Percentiles rank a stretch among this genome's conserved stretches.
phyloP scores from a whole-genome alignment of 805 yeast species.

The Jamesozyma spencerorum region DNA sequence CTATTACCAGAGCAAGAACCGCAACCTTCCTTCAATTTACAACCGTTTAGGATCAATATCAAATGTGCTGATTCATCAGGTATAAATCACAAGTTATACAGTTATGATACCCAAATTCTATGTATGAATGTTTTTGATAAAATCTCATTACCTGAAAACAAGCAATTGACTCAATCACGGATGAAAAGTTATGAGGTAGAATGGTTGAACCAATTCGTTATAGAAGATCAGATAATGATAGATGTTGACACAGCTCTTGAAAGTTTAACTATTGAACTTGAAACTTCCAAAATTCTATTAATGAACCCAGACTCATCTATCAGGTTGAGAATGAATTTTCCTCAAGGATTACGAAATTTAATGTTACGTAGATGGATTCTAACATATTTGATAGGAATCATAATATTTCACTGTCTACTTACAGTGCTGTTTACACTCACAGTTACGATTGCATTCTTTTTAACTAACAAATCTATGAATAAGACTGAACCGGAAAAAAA shows the following conservation, averaged over 20 bases:
- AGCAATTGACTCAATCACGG: conserved; percentile 1
- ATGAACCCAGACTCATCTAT: conserved; percentile 16
- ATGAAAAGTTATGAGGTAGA: conserved; percentile 9
- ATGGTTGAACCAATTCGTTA: conserved; percentile 18
- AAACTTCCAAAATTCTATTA: conserved; percentile 2
- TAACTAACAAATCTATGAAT: background rate
- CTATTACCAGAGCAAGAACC: background rate
- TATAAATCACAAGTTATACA: background rate
- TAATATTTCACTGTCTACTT: conserved; percentile 12
- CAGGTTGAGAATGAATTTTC: conserved; percentile 19
- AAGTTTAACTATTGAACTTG: background rate
- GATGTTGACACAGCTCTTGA: background rate
- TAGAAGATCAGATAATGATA: conserved; percentile 12
- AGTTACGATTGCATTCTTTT: conserved; percentile 11
- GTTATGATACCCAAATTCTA: conserved; percentile 1
- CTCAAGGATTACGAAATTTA: conserved; percentile 24
- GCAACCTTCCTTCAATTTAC: background rate
- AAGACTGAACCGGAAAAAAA: background rate
- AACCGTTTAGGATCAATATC: background rate
- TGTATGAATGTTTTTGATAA: conserved; percentile 3
- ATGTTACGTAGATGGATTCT: conserved; percentile 21
- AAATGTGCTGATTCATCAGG: background rate
- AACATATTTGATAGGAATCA: conserved; percentile 19
- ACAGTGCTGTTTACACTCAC: conserved; percentile 14
- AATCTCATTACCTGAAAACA: conserved; percentile 1